A percentile compares a stretch with the other conserved stretches of the same genome.
Conservation (phyloP, 306 rosid genomes). For the Potentilla sterilis region DNA sequence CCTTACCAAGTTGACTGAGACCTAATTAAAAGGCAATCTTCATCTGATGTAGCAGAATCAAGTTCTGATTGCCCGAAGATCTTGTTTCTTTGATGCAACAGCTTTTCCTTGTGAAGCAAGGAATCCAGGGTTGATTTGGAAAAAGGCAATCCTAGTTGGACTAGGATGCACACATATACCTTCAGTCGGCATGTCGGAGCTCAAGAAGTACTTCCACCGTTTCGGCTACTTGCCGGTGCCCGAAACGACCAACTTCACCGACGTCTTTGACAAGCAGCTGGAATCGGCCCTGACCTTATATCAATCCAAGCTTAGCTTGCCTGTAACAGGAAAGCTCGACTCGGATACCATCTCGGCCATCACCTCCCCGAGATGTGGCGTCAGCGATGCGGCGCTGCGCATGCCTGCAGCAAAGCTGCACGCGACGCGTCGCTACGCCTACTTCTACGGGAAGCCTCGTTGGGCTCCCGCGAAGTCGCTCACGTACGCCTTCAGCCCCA, state of each 20-base stretch:
- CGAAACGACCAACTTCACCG: constrained; percentile 43
- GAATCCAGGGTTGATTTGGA: too few species aligned
- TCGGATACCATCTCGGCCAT: constrained; percentile 58
- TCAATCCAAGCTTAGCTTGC: constrained; percentile 65
- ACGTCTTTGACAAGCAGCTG: constrained; percentile 56
- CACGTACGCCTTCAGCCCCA: constrained; percentile 63
- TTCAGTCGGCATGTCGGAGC: constrained; percentile 77
- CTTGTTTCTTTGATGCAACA: too few species aligned
- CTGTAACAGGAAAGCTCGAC: constrained; percentile 69
- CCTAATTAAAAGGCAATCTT: too few species aligned
- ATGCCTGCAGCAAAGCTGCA: constrained; percentile 8
- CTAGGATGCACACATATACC: too few species aligned
- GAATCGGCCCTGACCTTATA: constrained; percentile 62
- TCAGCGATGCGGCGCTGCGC: constrained; percentile 37
- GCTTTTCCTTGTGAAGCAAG: too few species aligned
- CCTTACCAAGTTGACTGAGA: too few species aligned
- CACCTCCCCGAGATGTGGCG: constrained; percentile 84
- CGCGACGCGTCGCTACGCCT: constrained; percentile 54
- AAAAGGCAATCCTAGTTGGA: too few species aligned
- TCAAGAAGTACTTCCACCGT: constrained; percentile 70
- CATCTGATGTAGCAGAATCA: too few species aligned
- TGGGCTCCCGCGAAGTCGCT: constrained; percentile 66
- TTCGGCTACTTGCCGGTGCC: constrained; percentile 72
- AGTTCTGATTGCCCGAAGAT: too few species aligned
- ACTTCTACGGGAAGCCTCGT: constrained; percentile 73